These are phyloP conservation scores for Physaria fendleri DNA, from an alignment of 345 rosid genomes.

Conservation along the genomic window DNA sequence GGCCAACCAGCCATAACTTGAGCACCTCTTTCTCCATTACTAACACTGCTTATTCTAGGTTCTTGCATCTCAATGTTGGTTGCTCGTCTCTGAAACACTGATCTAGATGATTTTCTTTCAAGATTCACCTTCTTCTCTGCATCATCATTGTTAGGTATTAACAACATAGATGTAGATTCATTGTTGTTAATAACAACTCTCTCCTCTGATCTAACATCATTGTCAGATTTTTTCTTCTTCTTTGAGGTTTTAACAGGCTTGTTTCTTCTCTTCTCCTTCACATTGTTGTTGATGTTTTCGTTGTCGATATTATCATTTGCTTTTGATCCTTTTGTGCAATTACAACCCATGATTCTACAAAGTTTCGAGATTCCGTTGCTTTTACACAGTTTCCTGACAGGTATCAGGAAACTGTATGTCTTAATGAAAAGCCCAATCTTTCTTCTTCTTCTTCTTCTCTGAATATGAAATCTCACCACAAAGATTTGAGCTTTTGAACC, in stretches of 20 bases:
- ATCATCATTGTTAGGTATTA: slow-evolving; percentile 36
- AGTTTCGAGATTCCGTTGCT: slow-evolving; percentile 2
- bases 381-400: slow-evolving; percentile 26
- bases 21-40: slow-evolving; percentile 62
- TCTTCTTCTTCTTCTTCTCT: background rate
- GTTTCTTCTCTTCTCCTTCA: slow-evolving; percentile 28
- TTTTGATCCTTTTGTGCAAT: slow-evolving; percentile 65
- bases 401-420: slow-evolving; percentile 23
- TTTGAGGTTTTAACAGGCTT: slow-evolving; percentile 32
- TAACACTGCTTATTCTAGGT: slow-evolving; percentile 39
- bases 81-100: slow-evolving; percentile 27
- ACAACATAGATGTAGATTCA: slow-evolving; percentile 35
- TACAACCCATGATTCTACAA: slow-evolving; percentile 67
- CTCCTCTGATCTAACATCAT: slow-evolving; percentile 33
- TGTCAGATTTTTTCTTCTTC: slow-evolving; percentile 26
- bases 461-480: background rate
- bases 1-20: slow-evolving; percentile 96
- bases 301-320: slow-evolving; percentile 26
- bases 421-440: slow-evolving; percentile 13
- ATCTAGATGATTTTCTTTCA: slow-evolving; percentile 23
- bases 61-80: slow-evolving; percentile 15
- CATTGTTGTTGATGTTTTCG: slow-evolving; percentile 18
- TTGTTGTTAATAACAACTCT: slow-evolving; percentile 26
- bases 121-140: slow-evolving; percentile 27
- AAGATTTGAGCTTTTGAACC: slow-evolving; percentile 4